Evolutionary conservation across 257 asterid genomes (phyloP), one percentile per base, ranked within the genome.

Genomic region (Petrea volubilis): DNA sequence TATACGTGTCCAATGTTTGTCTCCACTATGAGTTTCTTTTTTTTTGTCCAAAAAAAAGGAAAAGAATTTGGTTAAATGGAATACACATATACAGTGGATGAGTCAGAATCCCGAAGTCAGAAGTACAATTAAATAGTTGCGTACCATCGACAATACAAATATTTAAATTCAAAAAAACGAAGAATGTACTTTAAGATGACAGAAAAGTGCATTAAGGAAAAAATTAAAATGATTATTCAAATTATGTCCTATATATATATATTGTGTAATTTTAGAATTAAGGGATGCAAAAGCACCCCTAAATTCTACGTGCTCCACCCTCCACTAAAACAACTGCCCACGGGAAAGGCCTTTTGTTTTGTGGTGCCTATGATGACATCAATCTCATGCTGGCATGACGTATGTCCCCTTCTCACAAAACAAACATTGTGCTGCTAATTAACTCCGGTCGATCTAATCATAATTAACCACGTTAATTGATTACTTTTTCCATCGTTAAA

Each of bases 361-460:
- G 73, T 73, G 86, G 85, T 69, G 78, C 49, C 63, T 47, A 75
- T 78, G 41, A 86, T 91, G 91, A 87, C 89, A 78, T 85, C 88
- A 88, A 21, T 66, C 83, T 55, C 81, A 84, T 83, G 96, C 80
- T 70, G 65, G 74, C 82, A 73, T 85, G 92, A 88, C 96, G 89
- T 77, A 49, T 57, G 12, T 44, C 68, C 40, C 34, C 74, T n/a
- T 25, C 31, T 43, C 15, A 6, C 46, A 10, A 27, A 38, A 28
- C 25, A 61, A 31, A 31, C 3, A 2, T 31, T 31, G 38, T 46
- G 8, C 7, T 71, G 29, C 20, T 25, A 40, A 40, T 25, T 24
- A 18, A 17, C 10, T 34, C 11, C 3, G 52, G 31, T 46, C 36
- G 46, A 27, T 0, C 56, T 34, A 51, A 51, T 77, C 29, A 71